Percentiles rank a stretch among this genome's conserved stretches.
Evolutionary conservation across 2,329 filamentous ascomycete genomes (phyloP).

Genomic region (Penicillium glabrum): DNA sequence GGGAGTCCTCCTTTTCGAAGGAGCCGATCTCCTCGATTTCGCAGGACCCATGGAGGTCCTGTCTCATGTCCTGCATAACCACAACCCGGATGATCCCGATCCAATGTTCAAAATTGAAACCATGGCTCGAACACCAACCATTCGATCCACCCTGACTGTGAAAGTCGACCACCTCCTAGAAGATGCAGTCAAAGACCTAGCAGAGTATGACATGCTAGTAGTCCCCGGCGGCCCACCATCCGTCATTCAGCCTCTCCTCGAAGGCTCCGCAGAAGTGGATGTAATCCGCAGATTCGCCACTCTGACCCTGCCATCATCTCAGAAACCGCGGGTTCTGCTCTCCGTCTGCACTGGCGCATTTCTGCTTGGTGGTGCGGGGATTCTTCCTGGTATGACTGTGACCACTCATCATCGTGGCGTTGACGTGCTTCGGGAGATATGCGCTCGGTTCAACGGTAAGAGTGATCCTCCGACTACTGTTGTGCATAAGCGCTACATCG

Average conservation of each 20-base stretch:
- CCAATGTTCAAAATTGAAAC: constrained; percentile 34
- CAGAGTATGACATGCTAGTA: constrained; percentile 40
- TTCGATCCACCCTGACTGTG: constrained; percentile 30
- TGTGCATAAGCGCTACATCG: constrained; percentile 20
- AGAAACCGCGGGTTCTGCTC: constrained; percentile 32
- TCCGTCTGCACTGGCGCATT: constrained; percentile 44
- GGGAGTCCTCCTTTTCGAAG: constrained; percentile 39
- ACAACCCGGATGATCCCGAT: constrained; percentile 25
- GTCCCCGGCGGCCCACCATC: constrained; percentile 37
- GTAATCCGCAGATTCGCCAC: constrained; percentile 23
- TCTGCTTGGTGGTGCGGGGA: constrained; percentile 38
- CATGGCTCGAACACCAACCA: constrained; percentile 30
- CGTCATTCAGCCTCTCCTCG: constrained; percentile 24
- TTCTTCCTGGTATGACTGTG: constrained; percentile 33
- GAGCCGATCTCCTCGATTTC: constrained; percentile 45
- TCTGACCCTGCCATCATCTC: constrained; percentile 19
- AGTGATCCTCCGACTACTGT: constrained; percentile 8
- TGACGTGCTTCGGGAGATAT: constrained; percentile 23
- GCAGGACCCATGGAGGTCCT: constrained; percentile 41
- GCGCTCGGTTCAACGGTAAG: constrained; percentile 10
- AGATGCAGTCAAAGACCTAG: constrained; percentile 26
- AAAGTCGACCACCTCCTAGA: constrained; percentile 31
- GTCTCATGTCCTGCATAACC: constrained; percentile 28
- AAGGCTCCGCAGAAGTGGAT: constrained; percentile 21
- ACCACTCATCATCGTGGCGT: constrained; percentile 41